Conservation (phyloP, 148 eudicot genomes). For the Camellia sinensis region DNA sequence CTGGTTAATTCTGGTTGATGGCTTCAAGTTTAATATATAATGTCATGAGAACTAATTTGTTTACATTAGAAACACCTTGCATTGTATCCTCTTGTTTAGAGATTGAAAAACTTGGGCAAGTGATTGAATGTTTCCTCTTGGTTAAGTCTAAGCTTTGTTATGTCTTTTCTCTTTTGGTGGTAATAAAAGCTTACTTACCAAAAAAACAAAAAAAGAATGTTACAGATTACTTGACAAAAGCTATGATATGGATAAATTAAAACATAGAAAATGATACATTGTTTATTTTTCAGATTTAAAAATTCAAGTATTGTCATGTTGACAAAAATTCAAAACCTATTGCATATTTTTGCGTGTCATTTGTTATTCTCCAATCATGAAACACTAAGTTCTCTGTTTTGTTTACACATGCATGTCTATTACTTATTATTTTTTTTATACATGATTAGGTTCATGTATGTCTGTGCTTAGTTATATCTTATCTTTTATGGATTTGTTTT, state of each 20-base stretch:
- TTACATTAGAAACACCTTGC: background rate
- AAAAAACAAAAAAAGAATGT: background rate
- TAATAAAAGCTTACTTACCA: too few species aligned
- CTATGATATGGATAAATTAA: too few species aligned
- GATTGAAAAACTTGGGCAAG: background rate
- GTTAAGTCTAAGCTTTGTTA: too few species aligned
- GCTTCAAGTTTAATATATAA: background rate
- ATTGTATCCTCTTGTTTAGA: background rate
- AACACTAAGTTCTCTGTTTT: background rate
- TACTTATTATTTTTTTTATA: too few species aligned
- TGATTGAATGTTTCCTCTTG: background rate
- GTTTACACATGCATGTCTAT: background rate
- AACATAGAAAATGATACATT: too few species aligned
- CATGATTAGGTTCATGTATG: too few species aligned
- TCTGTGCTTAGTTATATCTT: too few species aligned
- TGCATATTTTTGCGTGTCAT: background rate
- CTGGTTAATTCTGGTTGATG: background rate
- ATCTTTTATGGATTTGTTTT: too few species aligned
- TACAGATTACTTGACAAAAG: background rate
- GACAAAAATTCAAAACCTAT: background rate
- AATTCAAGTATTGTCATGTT: background rate
- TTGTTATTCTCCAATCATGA: background rate
- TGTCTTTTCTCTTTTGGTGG: too few species aligned
- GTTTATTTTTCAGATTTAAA: background rate
- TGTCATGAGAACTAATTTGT: background rate